Conservation (phyloP, 164 flowering plant species). For the Echeveria elegans region DNA sequence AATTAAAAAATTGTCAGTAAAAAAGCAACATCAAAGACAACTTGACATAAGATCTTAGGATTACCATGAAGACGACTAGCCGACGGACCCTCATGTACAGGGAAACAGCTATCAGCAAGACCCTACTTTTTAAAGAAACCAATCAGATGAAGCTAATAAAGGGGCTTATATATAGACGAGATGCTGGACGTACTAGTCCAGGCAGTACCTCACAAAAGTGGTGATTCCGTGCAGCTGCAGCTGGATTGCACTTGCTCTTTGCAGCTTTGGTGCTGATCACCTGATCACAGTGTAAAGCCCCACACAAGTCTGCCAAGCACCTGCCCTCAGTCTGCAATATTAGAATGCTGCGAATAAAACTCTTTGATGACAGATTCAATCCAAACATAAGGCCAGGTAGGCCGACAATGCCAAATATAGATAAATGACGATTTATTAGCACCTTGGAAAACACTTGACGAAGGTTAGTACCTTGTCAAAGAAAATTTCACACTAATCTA, state of each 20-base stretch:
- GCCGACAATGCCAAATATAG: neutral
- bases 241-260: constrained; percentile 84
- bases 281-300: constrained; percentile 86
- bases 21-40: neutral
- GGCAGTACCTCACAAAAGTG: constrained; percentile 83
- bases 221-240: constrained; percentile 74
- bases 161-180: constrained; percentile 4
- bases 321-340: constrained; percentile 54
- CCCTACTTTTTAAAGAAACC: constrained; percentile 37
- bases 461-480: neutral
- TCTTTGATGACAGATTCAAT: neutral
- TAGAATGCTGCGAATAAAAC: neutral
- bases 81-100: constrained; percentile 49
- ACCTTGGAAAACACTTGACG: too few relatives aligned
- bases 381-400: neutral
- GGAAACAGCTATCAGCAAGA: constrained; percentile 84
- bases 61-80: constrained; percentile 84
- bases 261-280: constrained; percentile 39
- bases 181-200: constrained; percentile 2
- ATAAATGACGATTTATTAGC: neutral
- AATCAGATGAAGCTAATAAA: constrained; percentile 2
- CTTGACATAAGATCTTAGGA: neutral
- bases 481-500: neutral
- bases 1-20: constrained; percentile 11
- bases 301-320: constrained; percentile 96